These are phyloP conservation scores for Pneumocystis sp. DNA, from an alignment of 1,139 yeast genomes.

Conservation along the genomic window DNA sequence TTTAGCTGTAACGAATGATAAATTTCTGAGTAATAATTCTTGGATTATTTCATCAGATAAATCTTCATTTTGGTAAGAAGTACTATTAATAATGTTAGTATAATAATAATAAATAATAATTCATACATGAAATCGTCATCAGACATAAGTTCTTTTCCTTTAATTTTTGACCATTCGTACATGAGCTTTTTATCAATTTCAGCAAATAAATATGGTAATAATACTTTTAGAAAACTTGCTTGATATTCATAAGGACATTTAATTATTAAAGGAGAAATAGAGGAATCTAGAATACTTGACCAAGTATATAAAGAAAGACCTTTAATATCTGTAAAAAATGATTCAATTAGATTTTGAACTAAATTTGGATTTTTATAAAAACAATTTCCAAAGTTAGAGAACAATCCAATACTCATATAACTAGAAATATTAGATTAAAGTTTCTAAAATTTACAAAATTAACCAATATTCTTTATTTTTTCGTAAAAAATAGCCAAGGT, in stretches of 20 bases:
- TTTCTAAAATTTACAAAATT: background rate
- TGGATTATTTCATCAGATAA: constrained; percentile 97
- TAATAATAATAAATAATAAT: background rate
- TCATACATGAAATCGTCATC: constrained; percentile 11
- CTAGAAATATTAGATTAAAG: background rate
- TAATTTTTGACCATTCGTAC: constrained; percentile 49
- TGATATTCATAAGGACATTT: constrained; percentile 69
- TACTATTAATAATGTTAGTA: constrained; percentile 30
- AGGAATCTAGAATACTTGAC: constrained; percentile 89
- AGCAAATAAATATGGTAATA: constrained; percentile 58
- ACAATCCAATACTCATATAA: constrained; percentile 63
- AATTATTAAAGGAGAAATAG: constrained; percentile 70
- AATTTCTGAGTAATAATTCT: constrained; percentile 80
- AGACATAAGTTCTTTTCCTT: constrained; percentile 12
- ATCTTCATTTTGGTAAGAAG: constrained; percentile 66
- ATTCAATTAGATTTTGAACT: constrained; percentile 63
- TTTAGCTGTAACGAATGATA: constrained; percentile 86
- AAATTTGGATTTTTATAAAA: constrained; percentile 74
- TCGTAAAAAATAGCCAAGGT: constrained; percentile 91
- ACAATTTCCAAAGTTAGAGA: constrained; percentile 79
- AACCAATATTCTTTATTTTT: constrained; percentile 94
- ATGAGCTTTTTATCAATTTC: constrained; percentile 60
- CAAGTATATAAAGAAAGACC: constrained; percentile 92
- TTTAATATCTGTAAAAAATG: constrained; percentile 67
- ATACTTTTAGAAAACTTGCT: constrained; percentile 54